These are phyloP conservation scores for Verbena officinalis DNA, from an alignment of 257 asterid genomes.

Conservation along the genomic window DNA sequence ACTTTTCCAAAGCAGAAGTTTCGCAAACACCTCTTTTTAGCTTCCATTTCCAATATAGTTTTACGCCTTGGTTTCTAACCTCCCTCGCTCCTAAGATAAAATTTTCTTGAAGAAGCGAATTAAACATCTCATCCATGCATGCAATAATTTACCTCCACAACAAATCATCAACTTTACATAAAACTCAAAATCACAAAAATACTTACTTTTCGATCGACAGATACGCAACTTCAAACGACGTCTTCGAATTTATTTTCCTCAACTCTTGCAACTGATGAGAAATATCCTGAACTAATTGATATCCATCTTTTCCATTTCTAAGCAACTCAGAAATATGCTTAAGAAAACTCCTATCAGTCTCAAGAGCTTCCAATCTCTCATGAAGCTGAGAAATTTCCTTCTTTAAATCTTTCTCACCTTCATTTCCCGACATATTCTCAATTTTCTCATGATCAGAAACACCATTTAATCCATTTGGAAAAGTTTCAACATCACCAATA, in stretches of 20 bases:
- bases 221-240: conserved; percentile 13
- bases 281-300: conserved; percentile 48
- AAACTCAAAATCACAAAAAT: not conserved
- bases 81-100: no score
- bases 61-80: no score
- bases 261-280: conserved; percentile 53
- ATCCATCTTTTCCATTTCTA: conserved; percentile 51
- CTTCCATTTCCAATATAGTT: no score
- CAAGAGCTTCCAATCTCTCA: conserved; percentile 55
- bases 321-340: conserved; percentile 46
- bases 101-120: no score
- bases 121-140: no score
- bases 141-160: not conserved
- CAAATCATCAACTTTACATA: not conserved
- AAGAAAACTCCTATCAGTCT: conserved; percentile 46
- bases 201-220: conserved; percentile 22
- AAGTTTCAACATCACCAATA: conserved; percentile 26
- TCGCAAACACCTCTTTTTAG: no score
- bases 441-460: conserved; percentile 19
- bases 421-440: conserved; percentile 23
- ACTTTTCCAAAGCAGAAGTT: no score
- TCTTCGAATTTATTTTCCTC: conserved; percentile 18
- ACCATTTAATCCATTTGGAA: conserved; percentile 27
- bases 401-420: conserved; percentile 28
- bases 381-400: conserved; percentile 45